Conservation (phyloP, 345 rosid genomes). For the Eucalyptus globulus region DNA sequence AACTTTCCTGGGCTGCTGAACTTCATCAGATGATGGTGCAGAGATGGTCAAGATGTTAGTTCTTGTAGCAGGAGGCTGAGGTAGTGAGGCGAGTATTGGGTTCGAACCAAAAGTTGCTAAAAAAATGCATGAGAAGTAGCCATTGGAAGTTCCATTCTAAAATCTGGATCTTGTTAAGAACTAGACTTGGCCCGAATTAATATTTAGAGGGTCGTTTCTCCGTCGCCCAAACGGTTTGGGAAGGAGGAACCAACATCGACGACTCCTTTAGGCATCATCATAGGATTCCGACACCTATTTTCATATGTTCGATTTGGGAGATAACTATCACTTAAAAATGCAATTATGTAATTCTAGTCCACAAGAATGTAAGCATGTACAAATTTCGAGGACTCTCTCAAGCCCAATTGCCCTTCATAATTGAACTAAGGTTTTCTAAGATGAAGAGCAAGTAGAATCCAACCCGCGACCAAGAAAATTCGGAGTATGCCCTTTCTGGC, state of each 20-base stretch:
- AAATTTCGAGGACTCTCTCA: not conserved
- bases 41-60: not conserved
- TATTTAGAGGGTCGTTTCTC: not conserved
- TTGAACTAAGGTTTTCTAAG: not conserved
- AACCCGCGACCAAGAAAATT: not conserved
- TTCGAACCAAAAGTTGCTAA: not conserved
- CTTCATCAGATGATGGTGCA: not conserved
- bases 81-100: not conserved
- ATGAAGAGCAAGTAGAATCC: not conserved
- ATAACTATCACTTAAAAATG: not conserved
- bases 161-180: not conserved
- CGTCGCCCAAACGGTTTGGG: not conserved
- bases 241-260: not conserved
- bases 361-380: not conserved
- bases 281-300: not conserved
- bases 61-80: not conserved
- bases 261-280: not conserved
- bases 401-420: not conserved
- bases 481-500: not conserved
- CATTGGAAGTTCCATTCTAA: not conserved
- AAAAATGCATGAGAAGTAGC: not conserved
- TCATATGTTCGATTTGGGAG: not conserved
- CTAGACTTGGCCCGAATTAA: not conserved
- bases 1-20: not conserved
- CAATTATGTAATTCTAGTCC: not conserved